Conservation (phyloP, 1,284 basidiomycete species). For the Taiwanofungus camphoratus region DNA sequence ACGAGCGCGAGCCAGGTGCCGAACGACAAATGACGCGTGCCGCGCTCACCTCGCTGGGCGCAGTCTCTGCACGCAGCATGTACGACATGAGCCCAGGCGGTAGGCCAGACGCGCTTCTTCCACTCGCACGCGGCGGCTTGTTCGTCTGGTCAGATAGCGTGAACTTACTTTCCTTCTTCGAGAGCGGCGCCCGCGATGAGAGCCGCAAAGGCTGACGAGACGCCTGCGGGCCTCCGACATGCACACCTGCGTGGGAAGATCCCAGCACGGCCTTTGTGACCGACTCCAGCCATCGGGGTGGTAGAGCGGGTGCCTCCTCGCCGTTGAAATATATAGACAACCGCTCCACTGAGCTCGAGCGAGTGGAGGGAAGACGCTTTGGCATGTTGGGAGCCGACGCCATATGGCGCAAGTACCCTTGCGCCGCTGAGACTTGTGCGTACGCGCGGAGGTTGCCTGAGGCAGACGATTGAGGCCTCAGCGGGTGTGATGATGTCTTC, state of each 20-base stretch:
- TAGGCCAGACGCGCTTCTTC: constrained; percentile 14
- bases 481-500: constrained; percentile 13
- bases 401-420: constrained; percentile 64
- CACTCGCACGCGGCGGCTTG: constrained; percentile 9
- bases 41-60: constrained; percentile 40
- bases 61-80: constrained; percentile 21
- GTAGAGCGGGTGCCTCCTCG: constrained; percentile 38
- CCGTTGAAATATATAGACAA: constrained; percentile 13
- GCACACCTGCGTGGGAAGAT: constrained; percentile 32
- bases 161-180: constrained; percentile 16
- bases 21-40: constrained; percentile 58
- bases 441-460: constrained; percentile 26
- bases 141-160: constrained; percentile 15
- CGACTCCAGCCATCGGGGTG: constrained; percentile 56
- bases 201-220: constrained; percentile 16
- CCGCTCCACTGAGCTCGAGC: constrained; percentile 14
- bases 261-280: constrained; percentile 56
- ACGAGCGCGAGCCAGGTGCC: constrained; percentile 43
- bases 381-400: constrained; percentile 55
- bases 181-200: constrained; percentile 12
- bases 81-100: constrained; percentile 21
- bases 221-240: constrained; percentile 36
- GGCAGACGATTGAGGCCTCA: constrained; percentile 24
- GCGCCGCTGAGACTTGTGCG: constrained; percentile 42
- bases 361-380: constrained; percentile 10